Conservation (phyloP, 108 stramenopile species). For the Skeletonema costatum region DNA sequence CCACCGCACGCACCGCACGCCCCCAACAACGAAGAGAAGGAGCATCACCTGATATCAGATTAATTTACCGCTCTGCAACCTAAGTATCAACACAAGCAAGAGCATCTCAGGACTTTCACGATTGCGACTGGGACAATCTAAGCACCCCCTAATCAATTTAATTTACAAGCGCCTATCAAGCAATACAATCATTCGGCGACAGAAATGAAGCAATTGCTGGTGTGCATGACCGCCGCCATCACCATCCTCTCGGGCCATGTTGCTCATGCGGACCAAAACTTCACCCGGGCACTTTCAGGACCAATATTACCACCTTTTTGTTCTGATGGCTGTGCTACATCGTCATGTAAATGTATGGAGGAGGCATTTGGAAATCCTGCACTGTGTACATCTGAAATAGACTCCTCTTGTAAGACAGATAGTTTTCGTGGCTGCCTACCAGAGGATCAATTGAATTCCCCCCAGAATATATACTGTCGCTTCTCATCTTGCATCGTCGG, state of each 20-base stretch:
- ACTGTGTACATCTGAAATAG: slow-evolving; percentile 5
- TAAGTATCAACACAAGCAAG: no score
- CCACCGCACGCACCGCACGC: no score
- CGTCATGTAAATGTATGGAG: neutral
- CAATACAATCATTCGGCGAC: no score
- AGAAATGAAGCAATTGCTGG: neutral
- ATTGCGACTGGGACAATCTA: no score
- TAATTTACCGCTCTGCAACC: no score
- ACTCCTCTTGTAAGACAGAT: neutral
- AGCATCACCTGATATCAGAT: no score
- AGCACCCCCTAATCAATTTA: no score
- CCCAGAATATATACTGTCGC: neutral
- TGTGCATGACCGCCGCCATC: neutral
- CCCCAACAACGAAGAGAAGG: no score
- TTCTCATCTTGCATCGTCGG: neutral
- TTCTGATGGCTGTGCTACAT: neutral
- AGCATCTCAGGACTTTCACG: no score
- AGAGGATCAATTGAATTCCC: neutral
- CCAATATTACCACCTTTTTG: neutral
- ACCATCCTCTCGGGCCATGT: neutral
- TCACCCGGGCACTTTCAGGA: no score
- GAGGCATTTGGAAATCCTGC: neutral
- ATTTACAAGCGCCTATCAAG: no score
- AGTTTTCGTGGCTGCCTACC: neutral
- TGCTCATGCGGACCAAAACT: no score